phyloP scores from a whole-genome alignment of 2,329 filamentous ascomycete species.

The Cadophora sp. region DNA sequence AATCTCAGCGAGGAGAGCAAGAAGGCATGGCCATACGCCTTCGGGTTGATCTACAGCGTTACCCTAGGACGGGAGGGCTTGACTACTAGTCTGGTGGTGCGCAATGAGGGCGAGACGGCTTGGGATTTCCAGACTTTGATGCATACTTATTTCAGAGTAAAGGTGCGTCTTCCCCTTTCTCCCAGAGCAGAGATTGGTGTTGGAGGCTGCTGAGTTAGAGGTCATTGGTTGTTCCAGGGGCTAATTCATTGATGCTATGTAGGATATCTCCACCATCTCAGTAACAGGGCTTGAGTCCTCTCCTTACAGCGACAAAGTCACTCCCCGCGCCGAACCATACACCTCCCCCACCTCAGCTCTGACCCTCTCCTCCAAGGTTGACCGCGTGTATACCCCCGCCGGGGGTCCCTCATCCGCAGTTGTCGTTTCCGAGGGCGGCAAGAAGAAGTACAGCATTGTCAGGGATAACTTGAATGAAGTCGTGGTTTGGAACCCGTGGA shows the following conservation, averaged over 20 bases:
- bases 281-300: constrained; percentile 80
- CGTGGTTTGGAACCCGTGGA: constrained; percentile 98
- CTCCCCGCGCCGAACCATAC: constrained; percentile 59
- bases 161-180: constrained; percentile 59
- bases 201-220: background rate
- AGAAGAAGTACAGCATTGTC: constrained; percentile 73
- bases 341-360: constrained; percentile 67
- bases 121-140: constrained; percentile 93
- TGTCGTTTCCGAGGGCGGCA: constrained; percentile 66
- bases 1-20: constrained; percentile 73
- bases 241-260: constrained; percentile 22
- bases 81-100: constrained; percentile 82
- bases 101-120: constrained; percentile 79
- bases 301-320: constrained; percentile 84
- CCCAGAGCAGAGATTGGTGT: background rate
- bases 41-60: constrained; percentile 92
- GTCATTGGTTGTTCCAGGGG: background rate
- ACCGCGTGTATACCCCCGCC: constrained; percentile 83
- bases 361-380: constrained; percentile 78
- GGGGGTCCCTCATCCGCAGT: constrained; percentile 65
- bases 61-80: constrained; percentile 78
- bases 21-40: constrained; percentile 83
- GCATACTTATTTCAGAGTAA: constrained; percentile 86
- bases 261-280: constrained; percentile 80
- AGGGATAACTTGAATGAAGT: constrained; percentile 87